Percentiles rank a stretch among this genome's conserved stretches.
These are phyloP conservation scores for Amorphotheca resinae DNA, from an alignment of 495 filamentous ascomycete genomes.

Conservation along the genomic window DNA sequence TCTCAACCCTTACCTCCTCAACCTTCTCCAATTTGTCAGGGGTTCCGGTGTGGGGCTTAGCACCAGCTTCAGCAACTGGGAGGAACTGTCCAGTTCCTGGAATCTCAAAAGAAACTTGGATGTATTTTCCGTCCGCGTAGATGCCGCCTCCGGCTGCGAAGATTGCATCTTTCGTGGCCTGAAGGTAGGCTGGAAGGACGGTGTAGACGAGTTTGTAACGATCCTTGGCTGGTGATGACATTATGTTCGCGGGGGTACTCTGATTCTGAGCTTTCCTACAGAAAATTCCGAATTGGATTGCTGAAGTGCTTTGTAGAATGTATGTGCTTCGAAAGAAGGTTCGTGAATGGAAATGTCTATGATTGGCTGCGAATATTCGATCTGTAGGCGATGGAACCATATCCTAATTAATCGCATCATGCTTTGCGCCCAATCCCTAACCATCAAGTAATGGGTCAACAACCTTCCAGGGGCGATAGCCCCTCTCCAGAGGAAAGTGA, in stretches of 20 bases:
- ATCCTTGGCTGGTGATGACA: background rate
- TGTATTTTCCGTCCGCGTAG: constrained; percentile 50
- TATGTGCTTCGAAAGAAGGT: no score
- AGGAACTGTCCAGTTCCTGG: constrained; percentile 22
- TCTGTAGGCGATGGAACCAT: no score
- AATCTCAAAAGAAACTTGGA: constrained; percentile 36
- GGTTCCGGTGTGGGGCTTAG: constrained; percentile 47
- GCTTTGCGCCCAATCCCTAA: background rate
- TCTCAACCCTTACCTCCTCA: constrained; percentile 41
- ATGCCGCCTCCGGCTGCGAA: constrained; percentile 52
- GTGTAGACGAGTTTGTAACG: constrained; percentile 39
- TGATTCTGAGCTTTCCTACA: background rate
- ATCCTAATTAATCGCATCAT: background rate
- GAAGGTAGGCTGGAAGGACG: constrained; percentile 35
- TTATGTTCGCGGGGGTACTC: background rate
- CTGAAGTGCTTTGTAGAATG: no score
- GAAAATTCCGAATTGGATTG: no score
- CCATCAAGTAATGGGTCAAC: constrained; percentile 9
- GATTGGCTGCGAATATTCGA: no score
- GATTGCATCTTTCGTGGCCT: constrained; percentile 44
- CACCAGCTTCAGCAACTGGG: constrained; percentile 23
- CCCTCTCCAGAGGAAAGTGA: background rate
- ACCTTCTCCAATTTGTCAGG: constrained; percentile 36
- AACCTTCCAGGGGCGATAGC: constrained; percentile 3
- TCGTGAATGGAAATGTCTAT: no score